Evolutionary conservation across 768 basidiomycete species (phyloP), one percentile per base, ranked within the genome.

Genomic region (Rubroboletus satanas): DNA sequence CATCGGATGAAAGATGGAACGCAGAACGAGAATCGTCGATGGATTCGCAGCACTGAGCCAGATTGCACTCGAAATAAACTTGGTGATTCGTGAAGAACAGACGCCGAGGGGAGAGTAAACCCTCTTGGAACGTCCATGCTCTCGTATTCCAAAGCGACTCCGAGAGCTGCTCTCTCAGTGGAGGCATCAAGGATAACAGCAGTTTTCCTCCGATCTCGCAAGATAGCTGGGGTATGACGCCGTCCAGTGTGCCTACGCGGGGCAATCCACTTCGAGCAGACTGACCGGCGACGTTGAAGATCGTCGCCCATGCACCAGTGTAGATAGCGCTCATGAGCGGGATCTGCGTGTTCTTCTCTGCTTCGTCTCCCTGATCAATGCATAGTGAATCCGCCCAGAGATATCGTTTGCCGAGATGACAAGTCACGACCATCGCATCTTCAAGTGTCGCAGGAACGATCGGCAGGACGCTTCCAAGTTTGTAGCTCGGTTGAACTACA

Each of bases 111-210:
- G 26, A 43, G 9, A 43, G 26, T 4, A 50, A 10, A 7, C 35
- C 26, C 35, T 54, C 53, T 6, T 54, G 48, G 29, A 50, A 36
- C 0, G 53, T 54, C 53, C 48, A 54, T 17, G 47, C 53, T 12
- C 53, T 49, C 15, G 53, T 51, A 15, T 29, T 15, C 18, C 44
- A 45, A 45, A 18, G n/a, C 12, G 44, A 45, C 28, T 5, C 6
- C n/a, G 44, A 45, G 12, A 45, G 17, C 44, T 45, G 29, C n/a
- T 4, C 32, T 17, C 9, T n/a, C n/a, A 45, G 44, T 7, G n/a
- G 10, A 18, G 29, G 44, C 44, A 45, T 45, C 11, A 28, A 7
- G 5, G 44, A 45, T n/a, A 45, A 45, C 12, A 45, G 17, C 4
- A 14, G 23, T 28, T 43, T 43, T 17, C 26, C 42, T 17, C 26